phyloP scores from a whole-genome alignment of 2,329 filamentous ascomycete species.

The Cladophialophora immunda region DNA sequence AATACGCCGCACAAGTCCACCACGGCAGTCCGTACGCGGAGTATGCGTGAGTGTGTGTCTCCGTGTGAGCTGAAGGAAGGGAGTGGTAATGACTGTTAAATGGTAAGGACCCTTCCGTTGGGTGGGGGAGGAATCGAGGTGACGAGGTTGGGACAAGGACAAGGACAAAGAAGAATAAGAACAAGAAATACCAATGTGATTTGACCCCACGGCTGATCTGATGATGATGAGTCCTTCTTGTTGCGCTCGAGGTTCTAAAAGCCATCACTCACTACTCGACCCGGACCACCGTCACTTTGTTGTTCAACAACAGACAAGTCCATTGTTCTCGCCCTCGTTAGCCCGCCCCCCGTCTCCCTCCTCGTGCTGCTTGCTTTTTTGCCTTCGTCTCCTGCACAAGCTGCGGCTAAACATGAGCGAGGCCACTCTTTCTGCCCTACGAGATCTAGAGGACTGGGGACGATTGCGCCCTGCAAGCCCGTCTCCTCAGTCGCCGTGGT shows the following conservation, averaged over 20 bases:
- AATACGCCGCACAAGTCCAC: neutral
- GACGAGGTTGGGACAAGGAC: constrained; percentile 15
- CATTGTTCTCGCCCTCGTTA: constrained; percentile 27
- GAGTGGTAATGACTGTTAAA: constrained; percentile 18
- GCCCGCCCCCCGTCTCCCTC: constrained; percentile 8
- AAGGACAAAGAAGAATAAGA: constrained; percentile 2
- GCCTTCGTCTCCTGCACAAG: constrained; percentile 13
- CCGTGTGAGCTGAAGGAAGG: neutral
- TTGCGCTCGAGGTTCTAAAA: constrained; percentile 6
- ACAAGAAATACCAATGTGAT: neutral
- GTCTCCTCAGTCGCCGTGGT: neutral
- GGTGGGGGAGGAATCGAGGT: neutral
- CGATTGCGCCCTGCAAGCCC: constrained; percentile 9
- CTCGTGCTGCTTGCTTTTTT: constrained; percentile 11
- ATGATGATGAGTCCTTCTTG: constrained; percentile 16
- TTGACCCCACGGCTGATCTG: constrained; percentile 19
- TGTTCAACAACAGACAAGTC: constrained; percentile 2
- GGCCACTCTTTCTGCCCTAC: constrained; percentile 16
- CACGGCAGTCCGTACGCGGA: neutral
- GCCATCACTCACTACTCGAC: constrained; percentile 16
- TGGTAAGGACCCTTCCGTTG: constrained; percentile 8
- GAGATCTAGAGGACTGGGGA: constrained; percentile 11
- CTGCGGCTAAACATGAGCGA: constrained; percentile 7
- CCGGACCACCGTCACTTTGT: constrained; percentile 7
- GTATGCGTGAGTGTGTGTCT: neutral